Evolutionary conservation across 2,329 filamentous ascomycete species (phyloP), one percentile per base, ranked within the genome.

Genomic region (Aspergillus calidoustus): DNA sequence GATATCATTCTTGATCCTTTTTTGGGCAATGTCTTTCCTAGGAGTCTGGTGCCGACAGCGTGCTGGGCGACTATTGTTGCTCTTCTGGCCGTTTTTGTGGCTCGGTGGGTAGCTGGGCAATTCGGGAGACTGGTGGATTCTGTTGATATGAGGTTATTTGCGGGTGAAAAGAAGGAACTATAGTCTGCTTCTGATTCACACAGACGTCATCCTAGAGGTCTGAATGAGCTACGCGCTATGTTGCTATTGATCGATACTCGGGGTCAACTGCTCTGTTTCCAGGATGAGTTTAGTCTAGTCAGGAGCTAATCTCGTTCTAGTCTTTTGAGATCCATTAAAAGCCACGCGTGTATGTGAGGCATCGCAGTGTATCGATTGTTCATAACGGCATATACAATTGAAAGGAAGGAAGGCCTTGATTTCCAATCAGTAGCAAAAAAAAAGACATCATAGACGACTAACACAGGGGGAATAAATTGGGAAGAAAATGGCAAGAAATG

Each of bases 1-100:
- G 94, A 99, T 70, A 78, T 90, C 60, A 88, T 97, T 70, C 86
- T 99, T 25, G 95, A 98, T 76, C 93, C 93, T 0, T 98, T 89
- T 72, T 63, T 96, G 46, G 79, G 89, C 71, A 95, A 96, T 79
- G 72, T 93, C 17, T 83, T 98, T 56, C 95, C 95, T 13, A 83
- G 82, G 55, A 96, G 93, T 4, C 81, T 98, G 17, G 71, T 90
- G 23, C 88, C 91, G 22, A 94, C 90, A 1, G 86, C 86, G 13
- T 80, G 79, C 41, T 96, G 93, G 76, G 83, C 96, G 57, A 69
- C 83, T 4, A 67, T 85, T 3, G 83, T 96, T 57, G 86, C 87
- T 11, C 64, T 83, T 43, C 67, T 79, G 44, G 80, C 82, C 30
- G 85, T 83, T 76, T 81, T 82, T 52, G 62, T 87, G 44, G 71